Conservation (phyloP, 2,329 filamentous ascomycete species). For the Diaporthe humulicola region DNA sequence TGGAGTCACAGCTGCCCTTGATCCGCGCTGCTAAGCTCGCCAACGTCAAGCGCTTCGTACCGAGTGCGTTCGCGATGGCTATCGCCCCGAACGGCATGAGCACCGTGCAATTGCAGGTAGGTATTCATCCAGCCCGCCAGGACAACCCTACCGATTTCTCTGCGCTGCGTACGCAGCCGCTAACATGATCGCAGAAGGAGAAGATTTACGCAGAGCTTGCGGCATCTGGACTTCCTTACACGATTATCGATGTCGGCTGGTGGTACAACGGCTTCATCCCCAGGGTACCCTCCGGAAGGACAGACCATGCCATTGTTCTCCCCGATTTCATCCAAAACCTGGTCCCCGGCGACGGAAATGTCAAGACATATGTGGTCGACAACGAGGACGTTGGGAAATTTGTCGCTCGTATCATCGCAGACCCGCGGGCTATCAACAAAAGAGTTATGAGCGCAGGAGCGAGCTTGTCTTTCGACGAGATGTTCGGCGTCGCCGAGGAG, state of each 20-base stretch:
- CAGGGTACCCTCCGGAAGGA: not conserved
- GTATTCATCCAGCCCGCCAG: not conserved
- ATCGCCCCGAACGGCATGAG: not conserved
- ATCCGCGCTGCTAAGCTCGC: not conserved
- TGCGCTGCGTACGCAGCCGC: not conserved
- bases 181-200: not conserved
- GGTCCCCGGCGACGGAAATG: not conserved
- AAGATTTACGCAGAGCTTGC: not conserved
- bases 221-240: not conserved
- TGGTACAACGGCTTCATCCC: not conserved
- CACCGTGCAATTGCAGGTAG: not conserved
- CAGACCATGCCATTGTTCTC: not conserved
- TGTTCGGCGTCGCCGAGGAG: not conserved
- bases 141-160: not conserved
- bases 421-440: not conserved
- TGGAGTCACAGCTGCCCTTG: not conserved
- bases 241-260: not conserved
- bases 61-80: not conserved
- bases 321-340: not conserved
- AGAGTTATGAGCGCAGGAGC: not conserved
- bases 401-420: slow-evolving; percentile 1
- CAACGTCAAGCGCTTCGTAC: not conserved
- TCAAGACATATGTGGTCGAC: not conserved
- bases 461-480: not conserved
- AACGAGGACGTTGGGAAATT: not conserved